phyloP scores from a whole-genome alignment of 2,329 filamentous ascomycete species.

The Cladosporium halotolerans region DNA sequence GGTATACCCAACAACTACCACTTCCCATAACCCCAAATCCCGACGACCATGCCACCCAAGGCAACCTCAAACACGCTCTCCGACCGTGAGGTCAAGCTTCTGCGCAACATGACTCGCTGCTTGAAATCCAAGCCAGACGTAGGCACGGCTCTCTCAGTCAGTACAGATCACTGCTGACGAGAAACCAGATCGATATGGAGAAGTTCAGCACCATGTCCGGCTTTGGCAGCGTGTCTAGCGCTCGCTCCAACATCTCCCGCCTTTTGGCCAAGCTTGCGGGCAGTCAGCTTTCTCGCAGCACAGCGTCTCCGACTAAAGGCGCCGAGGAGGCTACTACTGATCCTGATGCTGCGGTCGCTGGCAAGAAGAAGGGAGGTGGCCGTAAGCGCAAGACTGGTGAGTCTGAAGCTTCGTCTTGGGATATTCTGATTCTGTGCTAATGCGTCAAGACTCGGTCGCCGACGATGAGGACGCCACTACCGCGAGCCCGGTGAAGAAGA shows the following conservation, averaged over 20 bases:
- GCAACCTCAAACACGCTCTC: background rate
- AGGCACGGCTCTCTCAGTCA: background rate
- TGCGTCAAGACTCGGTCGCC: background rate
- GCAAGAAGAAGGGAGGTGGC: background rate
- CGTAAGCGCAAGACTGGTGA: conserved; percentile 7
- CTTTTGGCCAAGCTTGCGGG: background rate
- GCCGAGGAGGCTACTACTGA: background rate
- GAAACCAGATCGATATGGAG: conserved; percentile 3
- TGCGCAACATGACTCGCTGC: conserved; percentile 2
- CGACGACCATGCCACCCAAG: background rate
- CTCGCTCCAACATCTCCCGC: background rate
- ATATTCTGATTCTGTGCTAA: background rate
- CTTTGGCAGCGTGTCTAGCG: background rate
- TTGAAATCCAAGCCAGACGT: conserved; percentile 10
- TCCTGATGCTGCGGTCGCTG: background rate
- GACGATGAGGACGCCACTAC: background rate
- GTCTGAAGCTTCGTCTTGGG: background rate
- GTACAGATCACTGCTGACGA: background rate
- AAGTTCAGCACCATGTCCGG: background rate
- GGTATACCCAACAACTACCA: too few species aligned
- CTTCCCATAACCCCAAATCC: conserved; percentile 29
- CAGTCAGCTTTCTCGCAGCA: background rate
- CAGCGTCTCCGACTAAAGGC: background rate
- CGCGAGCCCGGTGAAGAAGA: conserved; percentile 1
- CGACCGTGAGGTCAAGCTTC: conserved; percentile 5